Evolutionary conservation across 805 yeast species (phyloP), one percentile per base, ranked within the genome.

Genomic region (Wickerhamomyces strasburgensis): DNA sequence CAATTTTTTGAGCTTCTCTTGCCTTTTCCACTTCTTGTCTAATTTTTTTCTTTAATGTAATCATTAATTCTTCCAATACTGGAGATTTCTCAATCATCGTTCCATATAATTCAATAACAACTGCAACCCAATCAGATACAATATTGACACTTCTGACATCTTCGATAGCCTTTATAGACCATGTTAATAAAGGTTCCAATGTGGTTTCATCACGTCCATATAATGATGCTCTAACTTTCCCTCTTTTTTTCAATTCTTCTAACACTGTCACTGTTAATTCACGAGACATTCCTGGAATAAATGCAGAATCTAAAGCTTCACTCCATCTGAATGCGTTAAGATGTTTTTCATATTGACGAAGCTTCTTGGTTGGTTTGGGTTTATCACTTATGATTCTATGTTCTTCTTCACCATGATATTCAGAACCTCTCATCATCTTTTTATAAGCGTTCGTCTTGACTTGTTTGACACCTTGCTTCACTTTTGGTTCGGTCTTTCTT

Each of bases 301-400:
- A 80, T 1, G 96, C 97, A 40, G 80, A 71, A 58, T 90, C 96
- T 30, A 93, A 69, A 5, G 98, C 97, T 48, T 89, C 97, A 3
- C 80, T 58, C 96, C 98, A 93, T 55, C 83, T 77, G 68, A 93
- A 93, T 19, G 84, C 84, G 55, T 86, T 84, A 44, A 93, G 69
- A 52, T 83, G 82, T 54, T 73, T 82, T 60, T 93, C 98, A 55
- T 81, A 90, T 32, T 77, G 81, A 59, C 81, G 81, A 40, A 87
- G 70, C 55, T 83, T 84, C 59, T 80, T 86, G 38, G 68, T 65
- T 13, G 58, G 47, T 32, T 66, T 67, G 27, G 68, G 58, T 43
- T 75, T 72, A 44, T 85, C 85, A 39, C 73, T 72, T 24, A 84
- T 68, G 4, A 83, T 67, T 37, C 75, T 68, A 54, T 84, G 84